A percentile compares a stretch with the other conserved stretches of the same genome.
Evolutionary conservation across 768 basidiomycete species (phyloP).

Genomic region (Rhodotorula kratochvilovae): DNA sequence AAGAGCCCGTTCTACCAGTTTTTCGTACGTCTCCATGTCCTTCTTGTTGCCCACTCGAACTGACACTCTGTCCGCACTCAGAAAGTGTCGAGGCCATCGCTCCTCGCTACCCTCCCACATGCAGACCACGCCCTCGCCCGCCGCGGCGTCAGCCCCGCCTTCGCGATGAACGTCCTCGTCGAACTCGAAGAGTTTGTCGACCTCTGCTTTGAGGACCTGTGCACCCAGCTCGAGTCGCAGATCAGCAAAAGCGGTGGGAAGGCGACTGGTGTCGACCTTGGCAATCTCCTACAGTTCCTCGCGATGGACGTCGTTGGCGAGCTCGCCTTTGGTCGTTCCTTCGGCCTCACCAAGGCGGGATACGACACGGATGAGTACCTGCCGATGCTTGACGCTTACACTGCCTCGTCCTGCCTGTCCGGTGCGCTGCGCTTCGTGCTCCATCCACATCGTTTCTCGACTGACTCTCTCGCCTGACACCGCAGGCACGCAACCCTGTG

Average conservation of each 20-base stretch:
- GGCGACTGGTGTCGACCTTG: conserved; percentile 9
- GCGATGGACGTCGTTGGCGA: conserved; percentile 9
- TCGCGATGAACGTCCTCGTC: conserved; percentile 13
- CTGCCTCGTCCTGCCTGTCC: neutral
- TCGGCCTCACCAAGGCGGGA: neutral
- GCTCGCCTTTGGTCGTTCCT: neutral
- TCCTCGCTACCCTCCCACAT: conserved; percentile 13
- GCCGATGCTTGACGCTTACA: conserved; percentile 17
- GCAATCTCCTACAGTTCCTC: conserved; percentile 3
- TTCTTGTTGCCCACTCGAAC: neutral
- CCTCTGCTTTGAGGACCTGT: conserved; percentile 7
- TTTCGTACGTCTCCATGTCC: neutral
- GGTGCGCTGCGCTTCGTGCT: conserved; percentile 6
- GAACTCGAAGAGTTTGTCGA: conserved; percentile 19
- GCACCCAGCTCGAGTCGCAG: neutral
- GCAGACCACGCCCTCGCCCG: neutral
- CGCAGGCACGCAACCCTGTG: conserved; percentile 12
- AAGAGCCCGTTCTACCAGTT: conserved; percentile 7
- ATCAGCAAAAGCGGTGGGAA: neutral
- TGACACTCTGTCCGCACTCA: neutral
- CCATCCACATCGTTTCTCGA: too few species aligned
- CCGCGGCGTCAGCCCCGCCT: conserved; percentile 7
- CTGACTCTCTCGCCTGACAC: accelerated
- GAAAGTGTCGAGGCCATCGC: conserved; percentile 1
- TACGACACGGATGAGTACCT: neutral